These are phyloP conservation scores for Umbilicus rupestris DNA, from an alignment of 164 flowering plant species.

Conservation along the genomic window DNA sequence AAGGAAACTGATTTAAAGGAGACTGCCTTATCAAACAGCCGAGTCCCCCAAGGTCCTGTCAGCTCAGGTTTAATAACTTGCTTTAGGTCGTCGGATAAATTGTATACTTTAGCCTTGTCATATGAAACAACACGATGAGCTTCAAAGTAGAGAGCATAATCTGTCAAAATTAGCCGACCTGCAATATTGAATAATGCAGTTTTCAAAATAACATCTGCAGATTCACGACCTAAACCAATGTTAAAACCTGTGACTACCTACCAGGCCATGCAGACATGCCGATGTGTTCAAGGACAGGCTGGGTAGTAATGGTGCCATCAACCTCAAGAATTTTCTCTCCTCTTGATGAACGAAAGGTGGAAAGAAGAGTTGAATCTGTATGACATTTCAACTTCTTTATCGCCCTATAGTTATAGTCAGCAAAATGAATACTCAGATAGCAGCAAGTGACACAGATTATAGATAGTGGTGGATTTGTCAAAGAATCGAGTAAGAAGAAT, in stretches of 20 bases:
- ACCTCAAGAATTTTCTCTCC: slow-evolving; percentile 80
- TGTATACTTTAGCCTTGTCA: slow-evolving; percentile 74
- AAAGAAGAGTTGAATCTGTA: slow-evolving; percentile 74
- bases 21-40: slow-evolving; percentile 93
- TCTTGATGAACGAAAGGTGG: slow-evolving; percentile 41
- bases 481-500: too few relatives aligned
- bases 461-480: too few relatives aligned
- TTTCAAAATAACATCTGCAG: neutral
- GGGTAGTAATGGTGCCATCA: slow-evolving; percentile 94
- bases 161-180: slow-evolving; percentile 85
- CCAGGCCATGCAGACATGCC: slow-evolving; percentile 97
- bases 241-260: slow-evolving; percentile 19
- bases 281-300: slow-evolving; percentile 90
- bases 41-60: slow-evolving; percentile 96
- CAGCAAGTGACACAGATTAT: neutral
- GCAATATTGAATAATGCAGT: slow-evolving; percentile 16
- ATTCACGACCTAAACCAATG: neutral
- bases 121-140: slow-evolving; percentile 70
- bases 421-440: slow-evolving; percentile 6
- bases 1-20: slow-evolving; percentile 58
- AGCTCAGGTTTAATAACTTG: slow-evolving; percentile 84
- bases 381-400: slow-evolving; percentile 62
- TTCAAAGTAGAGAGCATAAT: slow-evolving; percentile 88
- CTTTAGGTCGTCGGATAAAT: slow-evolving; percentile 64
- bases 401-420: slow-evolving; percentile 37